Percentiles rank a stretch among this genome's conserved stretches.
Conservation (phyloP, 768 basidiomycete genomes). For the Calocera cornea region DNA sequence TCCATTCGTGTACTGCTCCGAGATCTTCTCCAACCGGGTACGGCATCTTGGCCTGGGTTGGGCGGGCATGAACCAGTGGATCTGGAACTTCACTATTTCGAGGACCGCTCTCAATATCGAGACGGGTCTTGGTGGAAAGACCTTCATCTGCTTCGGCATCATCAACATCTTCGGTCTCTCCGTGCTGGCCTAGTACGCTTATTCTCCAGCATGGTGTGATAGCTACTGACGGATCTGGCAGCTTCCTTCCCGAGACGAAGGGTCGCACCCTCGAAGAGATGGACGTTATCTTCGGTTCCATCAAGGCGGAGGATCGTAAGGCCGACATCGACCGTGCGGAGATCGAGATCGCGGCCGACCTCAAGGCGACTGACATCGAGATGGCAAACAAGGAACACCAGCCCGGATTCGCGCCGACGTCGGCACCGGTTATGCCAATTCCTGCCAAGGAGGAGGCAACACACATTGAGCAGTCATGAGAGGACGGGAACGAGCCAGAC, state of each 20-base stretch:
- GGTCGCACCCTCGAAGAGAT: constrained; percentile 37
- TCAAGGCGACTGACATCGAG: constrained; percentile 1
- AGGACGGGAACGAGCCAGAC: not conserved
- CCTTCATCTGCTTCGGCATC: not conserved
- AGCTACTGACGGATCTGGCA: constrained; percentile 9
- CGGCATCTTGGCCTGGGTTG: not conserved
- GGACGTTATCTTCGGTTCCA: constrained; percentile 46
- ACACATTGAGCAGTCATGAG: not conserved
- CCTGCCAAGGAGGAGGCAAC: not conserved
- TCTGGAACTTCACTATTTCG: not conserved
- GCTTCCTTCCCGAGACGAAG: constrained; percentile 32
- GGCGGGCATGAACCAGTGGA: constrained; percentile 3
- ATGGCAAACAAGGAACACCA: not conserved
- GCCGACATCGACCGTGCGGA: constrained; percentile 22
- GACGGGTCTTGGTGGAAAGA: not conserved
- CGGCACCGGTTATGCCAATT: not conserved
- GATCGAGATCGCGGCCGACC: not conserved
- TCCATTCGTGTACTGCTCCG: not conserved
- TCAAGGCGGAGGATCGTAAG: constrained; percentile 40
- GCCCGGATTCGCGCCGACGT: not conserved
- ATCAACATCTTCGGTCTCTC: not conserved
- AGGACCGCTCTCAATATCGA: not conserved
- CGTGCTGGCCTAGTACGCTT: not conserved
- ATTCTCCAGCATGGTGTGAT: not conserved
- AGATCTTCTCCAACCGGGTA: not conserved